Conservation (phyloP, 2,329 filamentous ascomycete species). For the Aspergillus candidus region DNA sequence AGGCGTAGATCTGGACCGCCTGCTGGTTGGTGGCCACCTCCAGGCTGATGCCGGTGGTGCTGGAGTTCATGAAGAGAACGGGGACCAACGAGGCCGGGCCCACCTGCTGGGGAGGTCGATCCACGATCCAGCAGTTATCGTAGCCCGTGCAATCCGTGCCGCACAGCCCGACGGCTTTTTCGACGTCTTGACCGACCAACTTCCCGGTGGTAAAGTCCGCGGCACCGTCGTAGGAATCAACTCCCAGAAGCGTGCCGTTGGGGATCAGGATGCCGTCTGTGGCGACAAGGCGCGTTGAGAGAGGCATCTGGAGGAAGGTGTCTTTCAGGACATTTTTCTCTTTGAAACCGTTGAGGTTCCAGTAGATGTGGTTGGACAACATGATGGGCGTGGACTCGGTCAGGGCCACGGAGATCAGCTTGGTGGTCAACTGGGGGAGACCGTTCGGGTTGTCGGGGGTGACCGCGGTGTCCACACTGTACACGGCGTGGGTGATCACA, state of each 20-base stretch:
- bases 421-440: conserved; percentile 39
- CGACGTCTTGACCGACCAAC: conserved; percentile 65
- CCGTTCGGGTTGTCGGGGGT: conserved; percentile 35
- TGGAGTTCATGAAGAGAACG: conserved; percentile 58
- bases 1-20: conserved; percentile 83
- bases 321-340: conserved; percentile 38
- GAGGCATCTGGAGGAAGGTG: conserved; percentile 41
- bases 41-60: conserved; percentile 71
- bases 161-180: conserved; percentile 64
- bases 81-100: conserved; percentile 31
- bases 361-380: conserved; percentile 47
- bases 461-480: conserved; percentile 35
- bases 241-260: conserved; percentile 66
- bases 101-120: conserved; percentile 34
- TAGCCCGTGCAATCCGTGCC: conserved; percentile 79
- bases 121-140: conserved; percentile 54
- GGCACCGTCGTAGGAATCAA: conserved; percentile 55
- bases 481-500: conserved; percentile 43
- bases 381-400: conserved; percentile 46
- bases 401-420: conserved; percentile 40
- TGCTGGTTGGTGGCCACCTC: conserved; percentile 79
- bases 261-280: conserved; percentile 62
- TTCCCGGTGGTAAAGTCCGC: conserved; percentile 69
- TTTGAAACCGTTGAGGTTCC: conserved; percentile 47
- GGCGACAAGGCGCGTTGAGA: conserved; percentile 41